Conservation (phyloP, 2,329 filamentous ascomycete species). For the Dryadomyces quercus-mongolicae region DNA sequence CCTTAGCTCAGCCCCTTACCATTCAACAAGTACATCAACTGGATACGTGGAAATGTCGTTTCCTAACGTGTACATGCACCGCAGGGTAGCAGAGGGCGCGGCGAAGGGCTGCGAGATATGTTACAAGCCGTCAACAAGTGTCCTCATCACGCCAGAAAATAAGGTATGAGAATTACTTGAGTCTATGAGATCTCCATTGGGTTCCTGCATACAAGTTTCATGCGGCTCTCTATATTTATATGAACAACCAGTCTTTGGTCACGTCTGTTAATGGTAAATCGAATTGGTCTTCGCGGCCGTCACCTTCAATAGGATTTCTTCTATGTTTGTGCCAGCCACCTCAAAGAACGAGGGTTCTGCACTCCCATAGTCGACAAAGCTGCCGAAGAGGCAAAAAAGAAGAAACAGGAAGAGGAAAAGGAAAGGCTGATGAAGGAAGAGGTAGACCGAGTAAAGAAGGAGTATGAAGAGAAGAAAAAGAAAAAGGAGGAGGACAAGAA, state of each 20-base stretch:
- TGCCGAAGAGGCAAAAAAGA: conserved; percentile 51
- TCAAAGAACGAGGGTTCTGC: conserved; percentile 76
- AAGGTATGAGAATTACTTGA: conserved; percentile 43
- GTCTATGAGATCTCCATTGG: not conserved
- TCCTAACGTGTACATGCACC: conserved; percentile 72
- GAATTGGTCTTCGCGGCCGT: not conserved
- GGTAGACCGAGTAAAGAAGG: conserved; percentile 32
- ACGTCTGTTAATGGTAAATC: not conserved
- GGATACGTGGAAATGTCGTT: conserved; percentile 34
- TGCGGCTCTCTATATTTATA: not conserved
- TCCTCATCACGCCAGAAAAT: conserved; percentile 79
- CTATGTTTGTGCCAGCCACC: conserved; percentile 73
- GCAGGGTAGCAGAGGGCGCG: conserved; percentile 74
- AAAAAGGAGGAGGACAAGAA: conserved; percentile 13
- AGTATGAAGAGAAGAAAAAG: not conserved
- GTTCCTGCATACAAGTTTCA: not conserved
- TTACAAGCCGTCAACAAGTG: conserved; percentile 76
- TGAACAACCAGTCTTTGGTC: not conserved
- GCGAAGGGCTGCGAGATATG: conserved; percentile 83
- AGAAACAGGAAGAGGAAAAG: conserved; percentile 52
- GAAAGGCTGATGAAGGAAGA: conserved; percentile 37
- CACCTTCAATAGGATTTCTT: conserved; percentile 63
- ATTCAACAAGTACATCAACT: no score
- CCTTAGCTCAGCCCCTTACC: not conserved
- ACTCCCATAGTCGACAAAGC: conserved; percentile 60